phyloP scores from a whole-genome alignment of 2,329 filamentous ascomycete genomes.

The Aspergillus brunneoviolaceus region DNA sequence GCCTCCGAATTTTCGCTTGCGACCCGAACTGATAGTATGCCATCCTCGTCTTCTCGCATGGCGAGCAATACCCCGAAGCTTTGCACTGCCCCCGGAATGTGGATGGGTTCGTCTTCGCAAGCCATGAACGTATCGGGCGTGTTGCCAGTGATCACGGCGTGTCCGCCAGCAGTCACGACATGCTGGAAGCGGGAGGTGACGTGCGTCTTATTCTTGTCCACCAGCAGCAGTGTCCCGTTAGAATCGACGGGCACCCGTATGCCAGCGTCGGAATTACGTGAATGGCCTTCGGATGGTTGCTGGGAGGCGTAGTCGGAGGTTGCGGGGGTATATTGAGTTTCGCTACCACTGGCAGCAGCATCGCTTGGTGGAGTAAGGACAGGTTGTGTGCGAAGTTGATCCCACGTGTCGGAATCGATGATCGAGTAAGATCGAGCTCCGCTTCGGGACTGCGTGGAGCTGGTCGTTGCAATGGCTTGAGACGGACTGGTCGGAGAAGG shows the following conservation, averaged over 20 bases:
- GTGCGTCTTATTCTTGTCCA: slow-evolving; percentile 47
- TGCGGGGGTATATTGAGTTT: not conserved
- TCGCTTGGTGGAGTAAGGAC: slow-evolving; percentile 5
- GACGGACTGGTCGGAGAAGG: slow-evolving; percentile 45
- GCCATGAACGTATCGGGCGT: slow-evolving; percentile 69
- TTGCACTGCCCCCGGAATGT: slow-evolving; percentile 78
- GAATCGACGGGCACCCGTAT: not conserved
- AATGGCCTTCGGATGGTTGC: not conserved
- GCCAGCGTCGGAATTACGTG: not conserved
- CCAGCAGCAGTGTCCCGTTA: not conserved
- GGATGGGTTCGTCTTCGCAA: slow-evolving; percentile 90
- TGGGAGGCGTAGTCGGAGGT: slow-evolving; percentile 1
- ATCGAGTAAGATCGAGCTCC: slow-evolving; percentile 30
- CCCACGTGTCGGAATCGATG: slow-evolving; percentile 29
- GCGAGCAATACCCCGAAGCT: slow-evolving; percentile 76
- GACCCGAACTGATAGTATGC: slow-evolving; percentile 73
- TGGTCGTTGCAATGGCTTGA: slow-evolving; percentile 13
- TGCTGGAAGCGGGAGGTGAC: slow-evolving; percentile 77
- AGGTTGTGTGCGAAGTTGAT: slow-evolving; percentile 19
- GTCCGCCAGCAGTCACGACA: slow-evolving; percentile 71
- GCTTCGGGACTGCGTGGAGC: slow-evolving; percentile 20
- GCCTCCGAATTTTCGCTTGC: slow-evolving; percentile 77
- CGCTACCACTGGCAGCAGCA: not conserved
- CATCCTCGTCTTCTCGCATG: slow-evolving; percentile 63
- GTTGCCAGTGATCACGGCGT: slow-evolving; percentile 78